Conservation (phyloP, 345 rosid genomes). For the Arabidopsis arenosa region DNA sequence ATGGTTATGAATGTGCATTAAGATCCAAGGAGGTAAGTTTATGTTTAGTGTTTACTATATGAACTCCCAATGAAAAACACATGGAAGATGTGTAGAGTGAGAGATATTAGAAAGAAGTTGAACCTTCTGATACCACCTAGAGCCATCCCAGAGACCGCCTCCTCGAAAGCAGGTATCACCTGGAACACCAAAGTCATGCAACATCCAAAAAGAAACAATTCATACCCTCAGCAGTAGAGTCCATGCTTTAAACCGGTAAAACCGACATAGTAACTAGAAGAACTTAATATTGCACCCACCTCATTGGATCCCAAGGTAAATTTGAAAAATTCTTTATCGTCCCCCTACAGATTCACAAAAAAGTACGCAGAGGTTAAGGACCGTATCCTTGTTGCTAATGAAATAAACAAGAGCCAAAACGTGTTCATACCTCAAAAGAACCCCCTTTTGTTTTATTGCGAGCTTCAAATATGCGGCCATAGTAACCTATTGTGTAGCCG, state of each 20-base stretch:
- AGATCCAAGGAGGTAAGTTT: constrained; percentile 3
- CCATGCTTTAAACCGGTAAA: constrained; percentile 11
- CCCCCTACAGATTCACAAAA: constrained; percentile 64
- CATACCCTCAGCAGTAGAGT: constrained; percentile 25
- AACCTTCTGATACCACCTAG: constrained; percentile 90
- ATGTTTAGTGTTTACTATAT: neutral
- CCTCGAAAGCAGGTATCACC: constrained; percentile 98
- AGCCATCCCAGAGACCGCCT: constrained; percentile 93
- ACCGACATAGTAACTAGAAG: constrained; percentile 1
- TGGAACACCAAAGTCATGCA: constrained; percentile 45
- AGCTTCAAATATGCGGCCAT: constrained; percentile 99
- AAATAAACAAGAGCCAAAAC: neutral
- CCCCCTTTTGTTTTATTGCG: constrained; percentile 97
- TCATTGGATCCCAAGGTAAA: constrained; percentile 76
- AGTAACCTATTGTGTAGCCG: constrained; percentile 95
- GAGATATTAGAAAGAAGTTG: constrained; percentile 24
- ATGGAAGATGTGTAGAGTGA: neutral
- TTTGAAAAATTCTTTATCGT: constrained; percentile 83
- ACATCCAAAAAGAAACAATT: constrained; percentile 13
- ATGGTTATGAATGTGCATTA: neutral
- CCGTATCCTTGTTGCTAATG: neutral
- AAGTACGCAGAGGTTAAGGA: neutral
- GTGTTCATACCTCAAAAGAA: constrained; percentile 74
- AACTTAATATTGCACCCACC: constrained; percentile 47
- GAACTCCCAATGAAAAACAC: constrained; percentile 4